phyloP scores from a whole-genome alignment of 768 basidiomycete species.

The Macrolepiota fuliginosa region DNA sequence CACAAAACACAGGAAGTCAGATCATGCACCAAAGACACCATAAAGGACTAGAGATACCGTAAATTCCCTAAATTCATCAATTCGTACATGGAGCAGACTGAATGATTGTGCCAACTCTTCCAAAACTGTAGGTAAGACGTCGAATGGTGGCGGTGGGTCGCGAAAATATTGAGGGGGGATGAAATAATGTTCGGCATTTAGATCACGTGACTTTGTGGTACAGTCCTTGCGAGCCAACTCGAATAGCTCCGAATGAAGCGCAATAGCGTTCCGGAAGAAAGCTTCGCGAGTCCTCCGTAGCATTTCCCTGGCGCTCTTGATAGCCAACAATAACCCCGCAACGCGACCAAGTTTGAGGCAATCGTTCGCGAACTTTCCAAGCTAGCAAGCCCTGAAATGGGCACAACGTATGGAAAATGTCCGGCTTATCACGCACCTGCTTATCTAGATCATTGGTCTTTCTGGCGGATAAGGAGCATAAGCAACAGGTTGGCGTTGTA shows the following conservation, averaged over 20 bases:
- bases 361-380: constrained; percentile 1
- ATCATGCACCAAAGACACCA: too few species aligned
- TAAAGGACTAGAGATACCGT: not conserved
- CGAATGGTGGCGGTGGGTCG: not conserved
- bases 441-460: constrained; percentile 5
- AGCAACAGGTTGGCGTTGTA: not conserved
- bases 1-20: not conserved
- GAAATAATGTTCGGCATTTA: not conserved
- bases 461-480: not conserved
- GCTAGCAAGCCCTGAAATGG: not conserved
- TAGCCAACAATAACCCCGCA: constrained; percentile 5
- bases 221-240: constrained; percentile 2
- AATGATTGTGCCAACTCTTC: constrained; percentile 1
- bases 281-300: not conserved
- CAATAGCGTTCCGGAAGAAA: constrained; percentile 4
- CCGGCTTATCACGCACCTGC: not conserved
- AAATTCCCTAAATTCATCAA: constrained; percentile 8
- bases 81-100: not conserved
- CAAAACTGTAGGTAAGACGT: not conserved
- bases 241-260: not conserved
- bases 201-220: not conserved
- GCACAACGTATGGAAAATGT: not conserved
- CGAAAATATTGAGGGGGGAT: constrained; percentile 7
- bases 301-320: not conserved
- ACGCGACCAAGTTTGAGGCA: constrained; percentile 8